phyloP scores from a whole-genome alignment of 176 grass and related monocot genomes.

The Chrysopogon serrulatus region DNA sequence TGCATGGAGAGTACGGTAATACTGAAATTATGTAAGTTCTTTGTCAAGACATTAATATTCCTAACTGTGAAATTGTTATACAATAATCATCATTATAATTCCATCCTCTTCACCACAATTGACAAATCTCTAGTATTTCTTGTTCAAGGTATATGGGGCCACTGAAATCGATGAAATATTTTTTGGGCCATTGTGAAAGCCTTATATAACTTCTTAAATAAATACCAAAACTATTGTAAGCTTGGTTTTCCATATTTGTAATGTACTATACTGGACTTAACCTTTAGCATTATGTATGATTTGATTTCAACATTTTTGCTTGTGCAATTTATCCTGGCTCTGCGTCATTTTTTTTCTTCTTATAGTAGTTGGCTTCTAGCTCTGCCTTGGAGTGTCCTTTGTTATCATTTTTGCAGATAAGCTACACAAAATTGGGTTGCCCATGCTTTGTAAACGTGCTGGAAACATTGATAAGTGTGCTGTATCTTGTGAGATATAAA shows the following conservation, averaged over 20 bases:
- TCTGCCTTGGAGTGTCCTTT: not conserved
- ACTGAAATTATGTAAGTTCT: too few species aligned
- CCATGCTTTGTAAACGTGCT: not conserved
- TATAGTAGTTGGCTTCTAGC: not conserved
- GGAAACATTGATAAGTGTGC: not conserved
- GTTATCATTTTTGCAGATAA: not conserved
- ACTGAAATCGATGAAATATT: conserved; percentile 49
- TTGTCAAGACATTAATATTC: too few species aligned
- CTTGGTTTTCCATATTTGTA: not conserved
- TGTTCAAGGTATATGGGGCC: conserved; percentile 59
- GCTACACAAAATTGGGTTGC: not conserved
- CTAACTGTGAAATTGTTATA: too few species aligned
- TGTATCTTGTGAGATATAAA: not conserved
- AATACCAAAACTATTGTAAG: conserved; percentile 76
- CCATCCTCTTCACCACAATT: too few species aligned
- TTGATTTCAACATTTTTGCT: too few species aligned
- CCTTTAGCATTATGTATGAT: not conserved
- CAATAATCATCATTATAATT: too few species aligned
- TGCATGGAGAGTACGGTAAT: too few species aligned
- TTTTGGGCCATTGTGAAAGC: conserved; percentile 54
- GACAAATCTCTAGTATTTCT: not conserved
- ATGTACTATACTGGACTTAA: not conserved
- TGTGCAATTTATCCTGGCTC: not conserved
- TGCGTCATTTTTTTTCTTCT: not conserved
- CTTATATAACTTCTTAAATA: conserved; percentile 60